Evolutionary conservation across 176 grass and related monocot genomes (phyloP), one percentile per base, ranked within the genome.

Genomic region (Oryza rufipogon): DNA sequence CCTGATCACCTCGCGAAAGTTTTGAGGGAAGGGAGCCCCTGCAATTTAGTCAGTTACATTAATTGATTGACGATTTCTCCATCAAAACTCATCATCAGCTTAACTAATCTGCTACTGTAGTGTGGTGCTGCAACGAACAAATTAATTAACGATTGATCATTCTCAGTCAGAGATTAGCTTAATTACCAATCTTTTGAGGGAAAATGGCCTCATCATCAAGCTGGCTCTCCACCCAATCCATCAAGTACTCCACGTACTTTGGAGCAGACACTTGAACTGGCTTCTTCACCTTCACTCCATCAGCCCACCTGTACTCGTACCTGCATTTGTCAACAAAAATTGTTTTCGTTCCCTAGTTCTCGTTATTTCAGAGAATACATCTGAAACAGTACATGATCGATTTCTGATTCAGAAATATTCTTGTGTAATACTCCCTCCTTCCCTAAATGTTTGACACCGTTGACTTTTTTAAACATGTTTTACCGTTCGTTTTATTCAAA

Each of bases 291-390:
- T 91, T 92, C 81, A 91, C 84, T 82, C 93, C 96, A 84, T 99
- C 96, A 69, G 91, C 96, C 96, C 96, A 96, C 65, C 93, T 94
- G 28, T 99, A 96, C 78, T 96, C 96, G 11, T 91, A 99, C 83
- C 96, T 96, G 76, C 78, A 44, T 39, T 39, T 44, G 42, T 44
- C 42, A 44, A 9, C 7, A 39, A 39, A 39, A 39, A 19, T 38
- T 41, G 14, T 66, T 80, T 36, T 74, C 5, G 0, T 68, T 47
- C 74, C 9, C 20, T 54, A 49, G 5, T 48, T 56, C 25, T 64
- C 33, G 11, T 88, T 22, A 74, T 77, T 7, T n/a, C 58, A 68
- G 7, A 19, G 32, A 20, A 71, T 61, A 10, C 80, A 60, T 5
- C 42, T 15, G 26, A 81, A 39, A 51, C 66, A 44, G 38, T 39